Conservation (phyloP, 169 alveolate genomes). For the Perkinsus chesapeaki region DNA sequence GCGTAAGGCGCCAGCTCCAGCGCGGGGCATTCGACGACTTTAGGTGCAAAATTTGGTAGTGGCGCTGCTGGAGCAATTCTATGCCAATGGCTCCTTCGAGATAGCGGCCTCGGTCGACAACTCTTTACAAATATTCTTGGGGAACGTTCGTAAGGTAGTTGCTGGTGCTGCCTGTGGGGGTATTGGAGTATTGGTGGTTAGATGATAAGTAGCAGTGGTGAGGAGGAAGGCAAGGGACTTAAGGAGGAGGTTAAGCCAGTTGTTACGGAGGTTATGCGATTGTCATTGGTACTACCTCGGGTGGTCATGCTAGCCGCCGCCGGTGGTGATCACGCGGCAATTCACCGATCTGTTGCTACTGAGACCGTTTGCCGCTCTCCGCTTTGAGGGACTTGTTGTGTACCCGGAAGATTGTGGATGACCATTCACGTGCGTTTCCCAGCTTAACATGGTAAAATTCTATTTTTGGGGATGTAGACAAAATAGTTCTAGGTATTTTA, state of each 20-base stretch:
- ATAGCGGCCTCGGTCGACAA: not conserved
- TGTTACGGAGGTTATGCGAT: not conserved
- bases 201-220: not conserved
- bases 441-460: too few relatives aligned
- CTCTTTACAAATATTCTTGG: not conserved
- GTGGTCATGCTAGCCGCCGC: too few relatives aligned
- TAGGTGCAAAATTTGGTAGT: not conserved
- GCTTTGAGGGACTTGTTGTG: too few relatives aligned
- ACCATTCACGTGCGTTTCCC: too few relatives aligned
- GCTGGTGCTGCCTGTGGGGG: not conserved
- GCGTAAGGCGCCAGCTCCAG: not conserved
- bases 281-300: not conserved
- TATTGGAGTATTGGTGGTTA: not conserved
- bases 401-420: too few relatives aligned
- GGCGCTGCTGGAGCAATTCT: not conserved
- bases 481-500: too few relatives aligned
- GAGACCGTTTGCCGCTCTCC: too few relatives aligned
- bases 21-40: not conserved
- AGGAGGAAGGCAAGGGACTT: not conserved
- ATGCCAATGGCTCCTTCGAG: not conserved
- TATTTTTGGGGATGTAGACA: too few relatives aligned
- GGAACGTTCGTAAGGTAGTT: not conserved
- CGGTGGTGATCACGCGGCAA: too few relatives aligned
- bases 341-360: too few relatives aligned
- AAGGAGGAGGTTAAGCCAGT: not conserved